Conservation (phyloP, 805 yeast genomes). For the Priceomyces medius region DNA sequence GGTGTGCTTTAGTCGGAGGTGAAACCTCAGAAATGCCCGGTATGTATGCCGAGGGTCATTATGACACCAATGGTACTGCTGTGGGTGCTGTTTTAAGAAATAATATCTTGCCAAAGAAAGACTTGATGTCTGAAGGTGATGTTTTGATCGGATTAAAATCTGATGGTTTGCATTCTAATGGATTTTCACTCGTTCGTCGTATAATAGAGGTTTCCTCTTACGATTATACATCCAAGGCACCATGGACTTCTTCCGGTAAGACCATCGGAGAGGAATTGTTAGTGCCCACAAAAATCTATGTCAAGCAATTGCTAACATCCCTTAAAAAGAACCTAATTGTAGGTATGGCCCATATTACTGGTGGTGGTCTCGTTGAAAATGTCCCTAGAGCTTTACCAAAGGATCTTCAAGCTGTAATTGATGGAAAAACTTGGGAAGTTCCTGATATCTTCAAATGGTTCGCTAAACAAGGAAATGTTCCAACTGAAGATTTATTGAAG, state of each 20-base stretch:
- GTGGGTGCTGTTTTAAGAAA: constrained; percentile 89
- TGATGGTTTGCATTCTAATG: constrained; percentile 95
- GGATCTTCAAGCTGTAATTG: constrained; percentile 74
- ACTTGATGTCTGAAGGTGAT: constrained; percentile 74
- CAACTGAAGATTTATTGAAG: constrained; percentile 77
- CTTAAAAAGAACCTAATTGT: constrained; percentile 65
- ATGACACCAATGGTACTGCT: constrained; percentile 98
- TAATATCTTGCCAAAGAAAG: constrained; percentile 68
- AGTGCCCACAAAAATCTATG: constrained; percentile 92
- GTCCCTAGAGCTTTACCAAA: constrained; percentile 92
- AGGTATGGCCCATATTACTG: constrained; percentile 96
- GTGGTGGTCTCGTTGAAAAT: constrained; percentile 97
- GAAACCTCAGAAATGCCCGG: constrained; percentile 99
- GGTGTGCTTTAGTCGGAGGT: constrained; percentile 98
- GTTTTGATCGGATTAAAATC: constrained; percentile 84
- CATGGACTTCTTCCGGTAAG: constrained; percentile 67
- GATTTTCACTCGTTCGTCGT: constrained; percentile 91
- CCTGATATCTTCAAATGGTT: constrained; percentile 94
- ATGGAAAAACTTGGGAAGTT: constrained; percentile 76
- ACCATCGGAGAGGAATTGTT: constrained; percentile 85
- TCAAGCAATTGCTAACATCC: constrained; percentile 80
- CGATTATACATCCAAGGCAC: constrained; percentile 72
- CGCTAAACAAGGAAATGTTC: constrained; percentile 88
- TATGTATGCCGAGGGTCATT: constrained; percentile 91
- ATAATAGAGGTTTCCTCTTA: constrained; percentile 74